phyloP scores from a whole-genome alignment of 192 early-diverging fungal genomes.

The Linnemannia schmuckeri region DNA sequence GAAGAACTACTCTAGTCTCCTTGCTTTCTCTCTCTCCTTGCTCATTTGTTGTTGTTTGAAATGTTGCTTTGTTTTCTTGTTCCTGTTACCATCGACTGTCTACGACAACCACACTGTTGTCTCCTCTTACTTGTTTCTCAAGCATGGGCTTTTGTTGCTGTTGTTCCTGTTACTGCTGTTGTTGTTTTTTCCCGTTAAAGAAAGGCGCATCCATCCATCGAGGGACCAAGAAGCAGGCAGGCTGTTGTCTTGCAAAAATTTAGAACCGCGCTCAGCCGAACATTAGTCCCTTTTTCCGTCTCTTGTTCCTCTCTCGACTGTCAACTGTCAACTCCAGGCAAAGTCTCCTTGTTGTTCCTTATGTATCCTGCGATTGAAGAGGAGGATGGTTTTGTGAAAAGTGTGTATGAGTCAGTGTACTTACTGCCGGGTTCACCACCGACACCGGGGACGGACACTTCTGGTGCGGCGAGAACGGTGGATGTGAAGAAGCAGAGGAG shows the following conservation, averaged over 20 bases:
- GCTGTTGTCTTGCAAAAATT: background rate
- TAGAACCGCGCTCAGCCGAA: slow-evolving; percentile 1
- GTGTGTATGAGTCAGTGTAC: background rate
- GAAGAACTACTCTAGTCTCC: background rate
- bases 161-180: background rate
- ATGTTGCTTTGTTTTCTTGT: no score
- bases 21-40: background rate
- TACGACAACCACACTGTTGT: background rate
- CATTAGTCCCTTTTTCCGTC: background rate
- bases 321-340: background rate
- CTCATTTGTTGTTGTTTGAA: background rate
- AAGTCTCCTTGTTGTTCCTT: background rate
- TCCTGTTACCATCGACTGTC: no score
- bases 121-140: background rate
- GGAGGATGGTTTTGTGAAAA: background rate
- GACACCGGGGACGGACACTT: background rate
- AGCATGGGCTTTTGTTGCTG: background rate
- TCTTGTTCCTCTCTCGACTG: background rate
- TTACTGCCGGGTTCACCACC: slow-evolving; percentile 15
- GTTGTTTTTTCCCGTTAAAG: background rate
- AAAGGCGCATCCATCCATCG: no score
- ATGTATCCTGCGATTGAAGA: no score
- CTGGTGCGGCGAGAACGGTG: slow-evolving; percentile 3
- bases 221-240: background rate
- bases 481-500: slow-evolving; percentile 21